Conservation (phyloP, 2,329 filamentous ascomycete genomes). For the Claviceps sp. region DNA sequence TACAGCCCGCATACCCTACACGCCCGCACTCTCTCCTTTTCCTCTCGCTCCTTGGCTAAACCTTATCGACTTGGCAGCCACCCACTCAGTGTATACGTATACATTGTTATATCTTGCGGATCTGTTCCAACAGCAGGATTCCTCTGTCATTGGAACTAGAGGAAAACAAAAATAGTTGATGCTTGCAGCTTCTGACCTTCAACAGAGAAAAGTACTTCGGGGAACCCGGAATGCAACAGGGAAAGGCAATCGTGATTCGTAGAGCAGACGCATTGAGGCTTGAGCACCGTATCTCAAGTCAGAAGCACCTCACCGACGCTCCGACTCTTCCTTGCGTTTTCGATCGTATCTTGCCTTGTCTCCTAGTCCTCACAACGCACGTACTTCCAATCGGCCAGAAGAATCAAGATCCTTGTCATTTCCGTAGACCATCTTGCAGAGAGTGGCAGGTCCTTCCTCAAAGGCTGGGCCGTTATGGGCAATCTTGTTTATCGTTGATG, state of each 20-base stretch:
- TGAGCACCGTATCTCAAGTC: background rate
- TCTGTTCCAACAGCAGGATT: too few species aligned
- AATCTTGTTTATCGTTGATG: conserved; percentile 1
- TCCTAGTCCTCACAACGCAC: conserved; percentile 6
- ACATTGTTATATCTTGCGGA: too few species aligned
- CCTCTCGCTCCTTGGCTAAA: too few species aligned
- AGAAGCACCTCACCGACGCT: conserved; percentile 1
- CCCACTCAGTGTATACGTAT: too few species aligned
- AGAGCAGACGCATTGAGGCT: background rate
- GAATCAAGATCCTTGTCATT: conserved; percentile 8
- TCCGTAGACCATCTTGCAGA: conserved; percentile 8
- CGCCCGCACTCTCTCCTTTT: too few species aligned
- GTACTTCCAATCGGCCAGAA: conserved; percentile 7
- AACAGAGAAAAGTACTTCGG: background rate
- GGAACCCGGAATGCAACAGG: too few species aligned
- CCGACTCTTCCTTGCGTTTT: background rate
- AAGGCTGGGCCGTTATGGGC: conserved; percentile 7
- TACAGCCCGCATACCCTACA: too few species aligned
- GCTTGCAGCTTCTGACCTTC: too few species aligned
- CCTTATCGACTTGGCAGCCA: too few species aligned
- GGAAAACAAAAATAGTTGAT: too few species aligned
- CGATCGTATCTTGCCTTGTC: background rate
- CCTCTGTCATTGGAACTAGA: too few species aligned
- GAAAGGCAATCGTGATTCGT: too few species aligned
- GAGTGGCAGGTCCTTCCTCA: background rate